These are phyloP conservation scores for Candolleomyces efflorescens DNA, from an alignment of 768 basidiomycete genomes.

Conservation along the genomic window DNA sequence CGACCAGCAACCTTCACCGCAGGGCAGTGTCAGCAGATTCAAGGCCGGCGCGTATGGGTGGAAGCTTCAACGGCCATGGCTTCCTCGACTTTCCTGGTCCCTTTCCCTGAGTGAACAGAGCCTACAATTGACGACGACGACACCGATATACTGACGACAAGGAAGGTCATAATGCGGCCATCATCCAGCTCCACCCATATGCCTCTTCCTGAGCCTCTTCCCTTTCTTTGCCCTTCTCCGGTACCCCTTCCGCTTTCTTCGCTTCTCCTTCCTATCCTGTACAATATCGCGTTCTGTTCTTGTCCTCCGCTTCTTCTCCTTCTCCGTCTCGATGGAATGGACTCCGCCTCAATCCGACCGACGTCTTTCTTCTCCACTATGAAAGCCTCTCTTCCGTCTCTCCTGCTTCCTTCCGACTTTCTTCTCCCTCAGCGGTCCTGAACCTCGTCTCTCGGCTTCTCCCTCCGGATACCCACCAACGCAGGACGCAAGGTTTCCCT, in stretches of 20 bases:
- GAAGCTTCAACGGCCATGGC: background rate
- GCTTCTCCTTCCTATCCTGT: background rate
- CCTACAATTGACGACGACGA: too few relatives aligned
- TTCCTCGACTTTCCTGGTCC: background rate
- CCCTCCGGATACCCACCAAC: background rate
- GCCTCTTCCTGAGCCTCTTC: background rate
- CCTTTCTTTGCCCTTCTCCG: background rate
- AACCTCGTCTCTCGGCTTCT: background rate
- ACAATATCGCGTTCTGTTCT: background rate
- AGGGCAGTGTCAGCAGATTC: slow-evolving; percentile 1
- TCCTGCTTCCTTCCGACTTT: background rate
- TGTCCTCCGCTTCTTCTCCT: background rate
- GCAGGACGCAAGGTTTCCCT: background rate
- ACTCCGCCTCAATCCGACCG: background rate
- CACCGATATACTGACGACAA: background rate
- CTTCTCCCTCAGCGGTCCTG: background rate
- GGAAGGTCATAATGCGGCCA: background rate
- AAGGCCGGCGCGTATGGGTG: background rate
- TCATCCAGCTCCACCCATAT: background rate
- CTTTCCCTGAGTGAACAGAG: background rate
- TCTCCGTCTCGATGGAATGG: background rate
- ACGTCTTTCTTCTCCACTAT: background rate
- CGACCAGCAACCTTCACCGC: background rate
- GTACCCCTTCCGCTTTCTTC: background rate
- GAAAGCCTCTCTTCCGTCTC: background rate